phyloP scores from a whole-genome alignment of 106 monocot genomes.

The Dendrobium catenatum region DNA sequence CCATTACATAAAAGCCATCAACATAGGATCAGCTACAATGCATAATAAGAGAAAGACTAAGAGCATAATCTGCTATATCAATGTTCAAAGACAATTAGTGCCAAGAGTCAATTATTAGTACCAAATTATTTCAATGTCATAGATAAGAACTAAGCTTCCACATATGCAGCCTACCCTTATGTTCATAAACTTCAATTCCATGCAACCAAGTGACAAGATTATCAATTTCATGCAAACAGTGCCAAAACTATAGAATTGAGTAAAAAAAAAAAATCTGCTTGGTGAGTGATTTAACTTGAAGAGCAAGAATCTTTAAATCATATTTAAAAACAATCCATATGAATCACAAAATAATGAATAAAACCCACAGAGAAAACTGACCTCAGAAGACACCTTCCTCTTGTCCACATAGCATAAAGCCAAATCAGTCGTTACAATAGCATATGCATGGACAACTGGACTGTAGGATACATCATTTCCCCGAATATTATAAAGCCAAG shows the following conservation, averaged over 20 bases:
- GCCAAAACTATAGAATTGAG: background rate
- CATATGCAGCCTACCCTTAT: background rate
- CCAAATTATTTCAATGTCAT: background rate
- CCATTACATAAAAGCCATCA: background rate
- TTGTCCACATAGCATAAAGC: constrained; percentile 93
- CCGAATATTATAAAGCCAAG: constrained; percentile 91
- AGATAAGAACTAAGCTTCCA: background rate
- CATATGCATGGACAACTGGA: constrained; percentile 93
- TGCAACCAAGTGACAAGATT: background rate
- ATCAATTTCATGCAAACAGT: background rate
- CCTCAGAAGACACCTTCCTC: constrained; percentile 87
- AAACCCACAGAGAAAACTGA: constrained; percentile 16
- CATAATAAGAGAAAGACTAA: background rate
- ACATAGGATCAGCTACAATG: background rate
- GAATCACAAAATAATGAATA: background rate
- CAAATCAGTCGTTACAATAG: constrained; percentile 62
- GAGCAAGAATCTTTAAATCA: background rate
- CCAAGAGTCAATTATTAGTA: background rate
- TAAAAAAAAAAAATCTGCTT: background rate
- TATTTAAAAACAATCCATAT: background rate
- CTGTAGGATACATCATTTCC: constrained; percentile 84
- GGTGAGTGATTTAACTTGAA: background rate
- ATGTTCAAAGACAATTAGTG: background rate
- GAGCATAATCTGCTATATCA: background rate
- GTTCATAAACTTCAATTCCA: background rate